These are phyloP conservation scores for Austroboletus novae-zelandiae DNA, from an alignment of 1,284 basidiomycete species.

Conservation along the genomic window DNA sequence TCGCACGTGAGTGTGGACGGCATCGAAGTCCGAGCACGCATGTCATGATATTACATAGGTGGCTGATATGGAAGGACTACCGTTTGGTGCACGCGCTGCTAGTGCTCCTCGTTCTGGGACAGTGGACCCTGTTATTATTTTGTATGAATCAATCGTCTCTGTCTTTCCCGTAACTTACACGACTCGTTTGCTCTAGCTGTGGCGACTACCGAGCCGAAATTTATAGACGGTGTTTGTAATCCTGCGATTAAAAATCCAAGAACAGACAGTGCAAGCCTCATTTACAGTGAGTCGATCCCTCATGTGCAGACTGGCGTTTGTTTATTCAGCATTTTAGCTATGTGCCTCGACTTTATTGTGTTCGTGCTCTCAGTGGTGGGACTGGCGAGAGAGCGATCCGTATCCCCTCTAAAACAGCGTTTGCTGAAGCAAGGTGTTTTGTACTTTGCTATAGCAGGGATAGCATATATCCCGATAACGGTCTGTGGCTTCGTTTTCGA, in stretches of 20 bases:
- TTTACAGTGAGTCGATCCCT: conserved; percentile 15
- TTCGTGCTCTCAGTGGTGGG: conserved; percentile 16
- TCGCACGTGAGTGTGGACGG: conserved; percentile 20
- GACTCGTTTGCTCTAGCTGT: conserved; percentile 3
- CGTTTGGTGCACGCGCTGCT: conserved; percentile 12
- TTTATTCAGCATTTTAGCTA: conserved; percentile 8
- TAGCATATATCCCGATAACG: conserved; percentile 7
- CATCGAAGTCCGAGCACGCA: neutral
- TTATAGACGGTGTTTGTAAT: neutral
- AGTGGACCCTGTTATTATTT: conserved; percentile 12
- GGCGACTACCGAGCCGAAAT: neutral
- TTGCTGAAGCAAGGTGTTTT: conserved; percentile 18
- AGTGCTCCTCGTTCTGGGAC: conserved; percentile 11
- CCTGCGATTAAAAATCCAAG: neutral
- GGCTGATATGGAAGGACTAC: conserved; percentile 26
- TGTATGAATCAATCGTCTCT: conserved; percentile 8
- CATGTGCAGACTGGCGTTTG: neutral
- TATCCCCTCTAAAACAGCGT: conserved; percentile 13
- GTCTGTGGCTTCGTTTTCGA: conserved; percentile 1
- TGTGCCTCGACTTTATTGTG: conserved; percentile 15
- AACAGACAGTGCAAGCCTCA: neutral
- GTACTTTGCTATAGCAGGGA: conserved; percentile 14
- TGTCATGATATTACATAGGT: conserved; percentile 11
- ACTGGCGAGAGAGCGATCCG: conserved; percentile 6
- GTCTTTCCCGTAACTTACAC: neutral